Base-by-base conservation (phyloP, 148 eudicot species). In the Euryodendron excelsum region DNA sequence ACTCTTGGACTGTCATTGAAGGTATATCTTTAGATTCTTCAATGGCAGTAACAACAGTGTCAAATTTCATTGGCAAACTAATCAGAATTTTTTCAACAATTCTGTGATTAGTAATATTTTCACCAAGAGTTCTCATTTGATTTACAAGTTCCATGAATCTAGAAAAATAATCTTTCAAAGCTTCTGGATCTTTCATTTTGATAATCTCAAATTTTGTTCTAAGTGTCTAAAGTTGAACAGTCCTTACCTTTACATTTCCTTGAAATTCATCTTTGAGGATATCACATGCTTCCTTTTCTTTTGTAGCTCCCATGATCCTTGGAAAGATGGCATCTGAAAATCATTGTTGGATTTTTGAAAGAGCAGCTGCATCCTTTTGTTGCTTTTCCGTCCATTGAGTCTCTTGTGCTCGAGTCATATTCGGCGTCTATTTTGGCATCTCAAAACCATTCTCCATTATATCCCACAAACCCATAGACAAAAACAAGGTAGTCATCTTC, bases 21-120 rank as follows among this genome's bases (percentile, higher is more conserved):
- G 37, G 25, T 23, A 76, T 12, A 59, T 76, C 78, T 25, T 76
- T 60, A 0, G 78, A 33, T 17, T 36, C 69, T 30, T 76, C 69
- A 41, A 65, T 48, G 25, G 31, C 59, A 4, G 79, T 10, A 41
- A 76, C 59, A 7, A 76, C 25, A 8, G 39, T 13, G 28, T 64
- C 61, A 30, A 23, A 76, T 37, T 76, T 76, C 25, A 64, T n/a
- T 6, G 45, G 2, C 27, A 68, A 34, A n/a, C 60, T 77, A n/a
- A 77, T 77, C 8, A 77, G 20, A 53, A 67, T 68, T 37, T 77
- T 77, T 14, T 67, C 62, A 27, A 77, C 65, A n/a, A 77, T 23
- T 39, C 65, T 31, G 20, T 77, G 64, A 52, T 68, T 34, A 8
- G 62, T 18, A 31, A 53, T 52, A 12, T 15, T 36, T 3, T 66